phyloP scores from a whole-genome alignment of 176 grass and related monocot genomes.

The Carex myosuroides region DNA sequence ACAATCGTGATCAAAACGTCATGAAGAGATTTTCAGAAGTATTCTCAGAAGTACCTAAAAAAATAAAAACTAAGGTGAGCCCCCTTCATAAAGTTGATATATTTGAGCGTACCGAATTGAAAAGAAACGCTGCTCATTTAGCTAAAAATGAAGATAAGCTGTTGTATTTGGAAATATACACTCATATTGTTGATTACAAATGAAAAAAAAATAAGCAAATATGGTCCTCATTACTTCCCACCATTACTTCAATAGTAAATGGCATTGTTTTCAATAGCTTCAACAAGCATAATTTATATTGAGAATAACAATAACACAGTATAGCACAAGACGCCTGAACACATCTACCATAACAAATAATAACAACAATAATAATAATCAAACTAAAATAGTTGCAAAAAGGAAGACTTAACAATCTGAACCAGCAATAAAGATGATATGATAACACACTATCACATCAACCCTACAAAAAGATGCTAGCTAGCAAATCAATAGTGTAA shows the following conservation, averaged over 20 bases:
- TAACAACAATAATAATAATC: background rate
- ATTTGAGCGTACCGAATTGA: background rate
- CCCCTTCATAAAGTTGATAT: background rate
- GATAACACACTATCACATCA: background rate
- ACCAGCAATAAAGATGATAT: background rate
- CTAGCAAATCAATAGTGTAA: background rate
- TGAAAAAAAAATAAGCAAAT: too few relatives aligned
- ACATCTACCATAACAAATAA: constrained; percentile 3
- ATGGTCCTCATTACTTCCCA: too few relatives aligned
- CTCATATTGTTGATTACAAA: too few relatives aligned
- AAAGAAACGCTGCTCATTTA: background rate
- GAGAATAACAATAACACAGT: background rate
- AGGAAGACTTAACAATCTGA: background rate
- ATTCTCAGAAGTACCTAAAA: background rate
- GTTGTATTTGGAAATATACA: background rate
- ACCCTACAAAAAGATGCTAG: constrained; percentile 16
- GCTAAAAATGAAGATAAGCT: background rate
- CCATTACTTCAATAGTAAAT: background rate
- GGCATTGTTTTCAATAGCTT: background rate
- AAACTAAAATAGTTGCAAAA: constrained; percentile 3
- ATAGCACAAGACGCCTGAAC: background rate
- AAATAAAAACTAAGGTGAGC: background rate
- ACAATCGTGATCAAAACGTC: background rate
- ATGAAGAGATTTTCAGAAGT: background rate
- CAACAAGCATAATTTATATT: background rate